phyloP scores from a whole-genome alignment of 345 rosid species.

The Aurinia saxatilis region DNA sequence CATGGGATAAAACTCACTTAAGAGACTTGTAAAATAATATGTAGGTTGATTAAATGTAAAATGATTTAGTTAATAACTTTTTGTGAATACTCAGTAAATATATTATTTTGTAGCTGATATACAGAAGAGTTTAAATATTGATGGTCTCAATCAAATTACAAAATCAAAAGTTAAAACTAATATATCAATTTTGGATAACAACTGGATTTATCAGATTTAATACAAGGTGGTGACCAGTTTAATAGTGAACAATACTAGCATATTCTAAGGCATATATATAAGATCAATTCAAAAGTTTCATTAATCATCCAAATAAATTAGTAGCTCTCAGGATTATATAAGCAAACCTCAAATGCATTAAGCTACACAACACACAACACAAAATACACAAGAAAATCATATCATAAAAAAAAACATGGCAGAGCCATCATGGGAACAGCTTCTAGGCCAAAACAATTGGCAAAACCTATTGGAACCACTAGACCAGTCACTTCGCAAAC shows the following conservation, averaged over 20 bases:
- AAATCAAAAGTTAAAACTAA: background rate
- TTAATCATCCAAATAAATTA: background rate
- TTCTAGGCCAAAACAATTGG: slow-evolving; percentile 64
- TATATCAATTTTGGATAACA: background rate
- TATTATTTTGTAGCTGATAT: too few relatives aligned
- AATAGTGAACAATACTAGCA: slow-evolving; percentile 1
- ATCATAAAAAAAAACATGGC: slow-evolving; percentile 12
- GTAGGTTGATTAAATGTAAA: too few relatives aligned
- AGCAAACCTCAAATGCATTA: background rate
- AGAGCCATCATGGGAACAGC: slow-evolving; percentile 49
- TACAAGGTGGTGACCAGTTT: background rate
- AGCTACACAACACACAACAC: background rate
- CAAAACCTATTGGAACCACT: slow-evolving; percentile 61
- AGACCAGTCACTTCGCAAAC: slow-evolving; percentile 51
- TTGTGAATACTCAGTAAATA: too few relatives aligned
- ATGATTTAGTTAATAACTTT: too few relatives aligned
- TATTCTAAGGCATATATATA: slow-evolving; percentile 21
- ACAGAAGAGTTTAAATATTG: too few relatives aligned
- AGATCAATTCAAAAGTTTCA: slow-evolving; percentile 10
- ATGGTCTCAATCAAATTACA: too few relatives aligned
- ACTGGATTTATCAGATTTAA: background rate
- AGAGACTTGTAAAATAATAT: too few relatives aligned
- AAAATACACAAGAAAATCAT: background rate
- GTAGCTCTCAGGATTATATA: slow-evolving; percentile 20
- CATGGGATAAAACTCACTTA: too few relatives aligned